Evolutionary conservation across 345 rosid species (phyloP), one percentile per base, ranked within the genome.

Genomic region (Gossypium thurberi): DNA sequence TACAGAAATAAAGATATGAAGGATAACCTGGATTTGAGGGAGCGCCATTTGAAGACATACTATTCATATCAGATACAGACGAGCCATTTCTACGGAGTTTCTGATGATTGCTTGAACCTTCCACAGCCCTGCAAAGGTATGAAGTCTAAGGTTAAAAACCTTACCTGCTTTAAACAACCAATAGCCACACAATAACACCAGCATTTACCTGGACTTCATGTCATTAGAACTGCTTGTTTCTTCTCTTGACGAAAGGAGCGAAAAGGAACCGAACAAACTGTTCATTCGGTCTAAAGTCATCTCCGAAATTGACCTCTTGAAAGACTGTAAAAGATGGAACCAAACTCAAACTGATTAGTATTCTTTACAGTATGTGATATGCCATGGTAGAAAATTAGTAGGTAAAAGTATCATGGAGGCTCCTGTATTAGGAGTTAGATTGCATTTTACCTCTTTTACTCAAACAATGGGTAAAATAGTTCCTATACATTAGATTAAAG

Each of bases 221-320:
- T 94, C 96, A 75, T 74, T 62, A 56, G 83, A 78, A 81, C 93
- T 85, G 81, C 81, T 84, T 69, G 76, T 78, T 48, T 87, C 84
- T 65, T 92, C 93, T 53, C 80, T 80, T 48, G 86, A 74, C 64
- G 96, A 73, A 77, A 80, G 80, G 81, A 76, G 73, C 10, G 97
- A 85, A 74, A 92, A 87, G 72, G 97, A 91, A 76, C 89, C 85
- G 70, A 95, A 65, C 78, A 92, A 84, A 76, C 81, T 79, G 26
- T 92, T 89, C 96, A 92, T 55, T 57, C 89, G 81, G 46, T 91
- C 94, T 76, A 95, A 63, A 43, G 97, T 84, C 61, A 73, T 57
- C 84, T 87, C 98, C 25, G 98, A 91, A 74, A 95, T 78, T 67
- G 99, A 91, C 78, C 85, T 88, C 82, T 82, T 88, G 78, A 83